Evolutionary conservation across 1,284 basidiomycete genomes (phyloP), one percentile per base, ranked within the genome.

Genomic region (Butyriboletus appendiculatus): DNA sequence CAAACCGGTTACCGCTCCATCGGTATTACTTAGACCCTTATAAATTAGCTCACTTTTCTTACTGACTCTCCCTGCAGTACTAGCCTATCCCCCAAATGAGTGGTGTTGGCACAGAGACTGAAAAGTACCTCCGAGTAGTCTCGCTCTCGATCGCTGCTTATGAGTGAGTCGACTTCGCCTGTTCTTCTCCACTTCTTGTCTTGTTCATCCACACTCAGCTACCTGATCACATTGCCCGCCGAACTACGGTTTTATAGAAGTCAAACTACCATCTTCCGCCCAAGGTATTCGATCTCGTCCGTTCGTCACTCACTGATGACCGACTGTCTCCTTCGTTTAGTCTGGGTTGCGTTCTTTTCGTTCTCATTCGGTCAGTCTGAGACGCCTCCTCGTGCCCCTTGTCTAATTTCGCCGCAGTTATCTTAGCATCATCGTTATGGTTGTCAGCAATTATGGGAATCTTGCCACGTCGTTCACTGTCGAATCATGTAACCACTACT

Each of bases 191-290:
- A 8, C 4, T 38, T 11, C 38, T 34, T 11, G 10, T 2, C 9
- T 59, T 12, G 11, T 28, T 55, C 20, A 64, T 50, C 18, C 3
- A 14, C 18, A 1, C 37, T 9, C 56, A 76, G 75, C 55, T 76
- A 75, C 57, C 8, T 77, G 45, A 58, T 74, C 57, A 76, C 76
- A 10, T 47, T 76, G 10, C 76, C 75, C 33, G 72, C 73, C 8
- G 75, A 76, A 59, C 61, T 67, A 59, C 65, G 75, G 45, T 74
- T 77, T 52, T 76, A 78, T 62, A 65, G 60, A 52, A 69, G 66
- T 49, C 75, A 76, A 54, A 37, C 63, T 33, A 58, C 58, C 38
- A 43, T 72, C 14, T 30, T 57, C 11, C 70, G 59, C 53, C 64
- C 60, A 26, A 70, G 71, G 68, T 73, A 53, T 33, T 38, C 22